Conservation (phyloP, 306 rosid genomes). For the Oxytropis ochrocephala region DNA sequence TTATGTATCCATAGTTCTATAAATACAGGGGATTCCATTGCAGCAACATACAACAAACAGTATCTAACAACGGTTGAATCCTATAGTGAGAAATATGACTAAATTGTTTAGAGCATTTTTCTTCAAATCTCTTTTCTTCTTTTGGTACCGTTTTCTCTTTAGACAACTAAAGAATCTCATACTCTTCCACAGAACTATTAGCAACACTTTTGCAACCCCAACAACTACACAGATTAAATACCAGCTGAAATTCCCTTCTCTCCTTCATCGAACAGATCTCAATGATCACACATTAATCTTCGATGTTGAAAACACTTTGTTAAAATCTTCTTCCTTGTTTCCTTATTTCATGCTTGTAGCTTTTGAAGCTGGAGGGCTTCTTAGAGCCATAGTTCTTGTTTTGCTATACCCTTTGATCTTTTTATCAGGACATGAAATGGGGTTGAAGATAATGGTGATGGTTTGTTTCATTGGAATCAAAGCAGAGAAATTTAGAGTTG, state of each 20-base stretch:
- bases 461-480: constrained; percentile 70
- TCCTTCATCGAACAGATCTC: constrained; percentile 36
- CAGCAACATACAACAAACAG: background rate
- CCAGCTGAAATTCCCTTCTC: constrained; percentile 40
- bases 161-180: constrained; percentile 29
- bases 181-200: constrained; percentile 28
- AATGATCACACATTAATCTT: constrained; percentile 44
- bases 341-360: constrained; percentile 92
- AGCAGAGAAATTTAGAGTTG: constrained; percentile 51
- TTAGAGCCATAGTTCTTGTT: constrained; percentile 46
- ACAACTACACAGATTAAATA: constrained; percentile 4
- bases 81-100: background rate
- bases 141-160: constrained; percentile 46
- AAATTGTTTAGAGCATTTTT: constrained; percentile 38
- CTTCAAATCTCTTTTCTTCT: constrained; percentile 46
- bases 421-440: constrained; percentile 35
- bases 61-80: background rate
- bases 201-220: constrained; percentile 20
- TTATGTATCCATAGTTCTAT: constrained; percentile 8
- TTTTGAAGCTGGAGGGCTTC: constrained; percentile 62
- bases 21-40: background rate
- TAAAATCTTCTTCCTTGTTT: constrained; percentile 51
- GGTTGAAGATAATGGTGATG: constrained; percentile 73
- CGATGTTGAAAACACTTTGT: constrained; percentile 55
- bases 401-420: constrained; percentile 55